Base-by-base conservation (phyloP, 75 land plant genomes). In the Pseudotsuga menziesii region DNA sequence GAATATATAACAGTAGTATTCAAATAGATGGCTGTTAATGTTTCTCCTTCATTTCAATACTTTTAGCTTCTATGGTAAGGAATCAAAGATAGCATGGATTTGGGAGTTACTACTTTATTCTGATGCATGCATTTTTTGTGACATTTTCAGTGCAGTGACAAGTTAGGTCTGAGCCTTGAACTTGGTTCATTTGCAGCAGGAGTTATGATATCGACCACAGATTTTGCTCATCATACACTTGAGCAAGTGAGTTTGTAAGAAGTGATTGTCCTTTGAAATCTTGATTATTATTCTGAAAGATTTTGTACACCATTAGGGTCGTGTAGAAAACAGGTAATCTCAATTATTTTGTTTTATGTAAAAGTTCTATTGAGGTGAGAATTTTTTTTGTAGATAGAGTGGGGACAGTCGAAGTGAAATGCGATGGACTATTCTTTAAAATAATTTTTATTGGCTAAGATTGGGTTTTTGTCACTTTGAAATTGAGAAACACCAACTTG, bases 131-230 rank as follows among this genome's bases (percentile, higher is more conserved):
- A 19, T 41, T 69, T 35, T 13, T 29, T 27, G n/a, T 69, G 72
- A 48, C 12, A 73, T 54, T 59, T 91, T 63, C 97, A 96, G 98
- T 88, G 93, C 80, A 97, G 99, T 82, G 99, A 97, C 70, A 95
- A 97, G 80, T 83, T 95, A 74, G 99, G 99, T 35, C 82, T 97
- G 41, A 97, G 99, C 81, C 90, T 97, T 82, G 99, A 97, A 77
- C 82, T 97, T 79, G 99, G 99, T 75, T 95, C 99, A 13, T 97
- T 97, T 86, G 95, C 92, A 54, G 98, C 99, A 54, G 99, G 99
- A 67, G 96, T 97, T 74, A 97, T 97, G 99, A 93, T 97, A 79
- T 89, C 99, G 58, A 88, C 99, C 20, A 95, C 99, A 59, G 99
- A 97, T 82, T 89, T 93, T 76, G 88, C 92, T 39, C 91, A 95